These are phyloP conservation scores for Arctium lappa DNA, from an alignment of 129 eudicot species.

Conservation along the genomic window DNA sequence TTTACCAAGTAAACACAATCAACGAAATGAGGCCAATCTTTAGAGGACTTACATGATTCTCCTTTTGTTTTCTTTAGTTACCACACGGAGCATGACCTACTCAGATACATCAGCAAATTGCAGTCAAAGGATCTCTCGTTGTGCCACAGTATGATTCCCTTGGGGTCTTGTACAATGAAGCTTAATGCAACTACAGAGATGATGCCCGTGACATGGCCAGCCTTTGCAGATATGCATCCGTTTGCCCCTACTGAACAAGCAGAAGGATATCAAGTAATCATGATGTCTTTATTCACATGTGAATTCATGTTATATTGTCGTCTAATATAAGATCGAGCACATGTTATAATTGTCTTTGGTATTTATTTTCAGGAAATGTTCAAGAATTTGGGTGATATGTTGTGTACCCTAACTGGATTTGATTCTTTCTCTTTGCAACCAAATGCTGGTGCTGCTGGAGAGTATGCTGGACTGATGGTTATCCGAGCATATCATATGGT, in stretches of 20 bases:
- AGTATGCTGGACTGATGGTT: constrained; percentile 90
- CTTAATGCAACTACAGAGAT: constrained; percentile 93
- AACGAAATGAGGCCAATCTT: neutral
- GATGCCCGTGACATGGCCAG: constrained; percentile 97
- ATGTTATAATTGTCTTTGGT: neutral
- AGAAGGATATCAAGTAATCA: constrained; percentile 66
- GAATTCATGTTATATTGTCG: neutral
- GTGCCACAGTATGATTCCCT: constrained; percentile 98
- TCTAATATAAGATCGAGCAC: neutral
- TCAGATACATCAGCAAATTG: constrained; percentile 75
- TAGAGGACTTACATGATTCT: neutral
- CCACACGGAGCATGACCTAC: constrained; percentile 99
- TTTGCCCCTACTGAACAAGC: constrained; percentile 94
- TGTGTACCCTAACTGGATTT: constrained; percentile 84
- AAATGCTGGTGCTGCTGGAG: constrained; percentile 99
- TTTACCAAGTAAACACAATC: neutral
- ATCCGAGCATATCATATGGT: constrained; percentile 85
- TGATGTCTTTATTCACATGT: neutral
- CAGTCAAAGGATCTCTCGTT: constrained; percentile 90
- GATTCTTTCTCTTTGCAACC: constrained; percentile 98
- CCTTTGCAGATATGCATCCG: constrained; percentile 74
- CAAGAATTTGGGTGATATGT: constrained; percentile 68
- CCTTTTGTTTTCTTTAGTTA: constrained; percentile 39
- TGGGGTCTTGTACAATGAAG: constrained; percentile 98
- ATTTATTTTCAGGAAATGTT: constrained; percentile 77